phyloP scores from a whole-genome alignment of 148 eudicot genomes.

The Camellia sinensis region DNA sequence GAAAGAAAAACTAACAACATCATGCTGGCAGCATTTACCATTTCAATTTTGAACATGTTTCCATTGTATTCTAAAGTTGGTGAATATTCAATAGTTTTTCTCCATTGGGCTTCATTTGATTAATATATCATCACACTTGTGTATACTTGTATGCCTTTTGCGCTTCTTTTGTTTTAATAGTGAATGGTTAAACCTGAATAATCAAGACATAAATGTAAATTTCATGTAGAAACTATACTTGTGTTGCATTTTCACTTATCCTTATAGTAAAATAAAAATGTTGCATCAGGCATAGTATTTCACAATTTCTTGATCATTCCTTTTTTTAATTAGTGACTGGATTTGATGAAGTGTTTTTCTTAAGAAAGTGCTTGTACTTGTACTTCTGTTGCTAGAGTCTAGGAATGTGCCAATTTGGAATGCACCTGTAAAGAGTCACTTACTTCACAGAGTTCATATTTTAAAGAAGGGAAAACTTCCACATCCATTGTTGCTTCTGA shows the following conservation, averaged over 20 bases:
- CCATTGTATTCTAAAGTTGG: background rate
- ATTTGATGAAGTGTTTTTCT: conserved; percentile 8
- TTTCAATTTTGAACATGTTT: background rate
- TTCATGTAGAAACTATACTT: background rate
- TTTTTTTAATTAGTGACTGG: background rate
- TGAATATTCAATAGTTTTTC: background rate
- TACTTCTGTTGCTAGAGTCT: conserved; percentile 2
- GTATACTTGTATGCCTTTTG: background rate
- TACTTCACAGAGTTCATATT: background rate
- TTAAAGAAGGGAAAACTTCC: conserved; percentile 10
- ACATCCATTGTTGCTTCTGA: conserved; percentile 3
- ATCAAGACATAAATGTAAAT: background rate
- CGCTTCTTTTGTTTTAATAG: background rate
- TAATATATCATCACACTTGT: background rate
- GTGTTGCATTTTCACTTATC: background rate
- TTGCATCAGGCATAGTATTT: background rate
- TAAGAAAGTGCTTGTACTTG: conserved; percentile 12
- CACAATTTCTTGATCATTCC: background rate
- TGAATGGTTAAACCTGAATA: background rate
- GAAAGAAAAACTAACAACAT: too few relatives aligned
- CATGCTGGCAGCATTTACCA: background rate
- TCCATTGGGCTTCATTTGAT: conserved; percentile 7
- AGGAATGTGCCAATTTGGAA: background rate
- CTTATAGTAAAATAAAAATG: background rate
- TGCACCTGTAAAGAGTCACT: background rate